These are phyloP conservation scores for Speleostelium caveatum DNA, from an alignment of 78 protist genomes.

Conservation along the genomic window DNA sequence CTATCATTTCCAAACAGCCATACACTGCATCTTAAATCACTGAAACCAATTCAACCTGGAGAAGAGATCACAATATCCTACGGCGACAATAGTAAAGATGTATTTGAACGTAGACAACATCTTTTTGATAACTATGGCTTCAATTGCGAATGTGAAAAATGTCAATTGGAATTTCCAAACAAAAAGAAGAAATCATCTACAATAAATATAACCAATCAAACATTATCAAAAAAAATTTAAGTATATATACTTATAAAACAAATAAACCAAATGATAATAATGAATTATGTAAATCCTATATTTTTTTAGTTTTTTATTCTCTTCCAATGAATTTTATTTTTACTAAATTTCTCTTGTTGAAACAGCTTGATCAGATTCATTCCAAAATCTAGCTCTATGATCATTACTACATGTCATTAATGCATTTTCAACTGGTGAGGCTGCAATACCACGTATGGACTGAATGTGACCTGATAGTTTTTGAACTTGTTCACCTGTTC, in stretches of 20 bases:
- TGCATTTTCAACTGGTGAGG: slow-evolving; percentile 78
- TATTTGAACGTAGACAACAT: slow-evolving; percentile 30
- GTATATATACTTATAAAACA: too few relatives aligned
- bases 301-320: too few relatives aligned
- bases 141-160: slow-evolving; percentile 51
- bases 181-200: slow-evolving; percentile 37
- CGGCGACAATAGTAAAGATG: slow-evolving; percentile 32
- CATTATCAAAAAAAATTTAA: too few relatives aligned
- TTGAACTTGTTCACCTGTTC: slow-evolving; percentile 74
- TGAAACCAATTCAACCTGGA: slow-evolving; percentile 34
- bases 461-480: slow-evolving; percentile 80
- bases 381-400: slow-evolving; percentile 83
- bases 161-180: slow-evolving; percentile 15
- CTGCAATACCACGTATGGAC: slow-evolving; percentile 61
- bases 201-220: too few relatives aligned
- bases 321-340: too few relatives aligned
- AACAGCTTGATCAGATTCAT: too few relatives aligned
- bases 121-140: slow-evolving; percentile 76
- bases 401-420: slow-evolving; percentile 82
- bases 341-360: too few relatives aligned
- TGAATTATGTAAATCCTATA: too few relatives aligned
- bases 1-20: slow-evolving; percentile 39
- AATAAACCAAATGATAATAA: too few relatives aligned
- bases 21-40: background rate
- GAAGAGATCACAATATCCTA: slow-evolving; percentile 54